Percentiles rank a stretch among this genome's conserved stretches.
Conservation (phyloP, 768 basidiomycete species). For the Heimioporus sp. region DNA sequence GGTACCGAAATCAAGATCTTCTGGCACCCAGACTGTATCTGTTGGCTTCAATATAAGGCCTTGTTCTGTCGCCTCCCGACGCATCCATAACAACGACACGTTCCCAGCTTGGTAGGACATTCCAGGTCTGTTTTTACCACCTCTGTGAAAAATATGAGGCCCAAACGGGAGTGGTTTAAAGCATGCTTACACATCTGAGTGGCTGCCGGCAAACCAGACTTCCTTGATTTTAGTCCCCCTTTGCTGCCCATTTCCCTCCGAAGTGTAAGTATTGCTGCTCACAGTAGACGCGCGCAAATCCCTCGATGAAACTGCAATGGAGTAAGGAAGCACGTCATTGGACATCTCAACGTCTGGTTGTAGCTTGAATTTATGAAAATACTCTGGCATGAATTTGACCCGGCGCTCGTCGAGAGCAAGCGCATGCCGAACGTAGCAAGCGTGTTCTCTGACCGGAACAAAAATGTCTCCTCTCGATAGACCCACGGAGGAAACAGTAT, state of each 20-base stretch:
- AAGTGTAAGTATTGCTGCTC: background rate
- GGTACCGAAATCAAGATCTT: too few relatives aligned
- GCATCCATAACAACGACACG: too few relatives aligned
- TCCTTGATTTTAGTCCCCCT: constrained; percentile 6
- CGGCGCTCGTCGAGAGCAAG: constrained; percentile 59
- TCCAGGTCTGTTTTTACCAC: too few relatives aligned
- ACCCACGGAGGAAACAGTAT: constrained; percentile 64
- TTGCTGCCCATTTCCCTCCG: background rate
- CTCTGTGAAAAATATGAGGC: too few relatives aligned
- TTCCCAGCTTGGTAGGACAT: too few relatives aligned
- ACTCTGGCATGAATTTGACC: constrained; percentile 51
- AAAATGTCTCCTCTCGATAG: constrained; percentile 39
- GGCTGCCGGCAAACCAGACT: too few relatives aligned
- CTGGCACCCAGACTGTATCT: too few relatives aligned
- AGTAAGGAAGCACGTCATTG: background rate
- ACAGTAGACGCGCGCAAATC: background rate
- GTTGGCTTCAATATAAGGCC: too few relatives aligned
- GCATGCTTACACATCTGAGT: constrained; percentile 31
- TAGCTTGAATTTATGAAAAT: constrained; percentile 28
- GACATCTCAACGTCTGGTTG: constrained; percentile 8
- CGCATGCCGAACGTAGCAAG: constrained; percentile 60
- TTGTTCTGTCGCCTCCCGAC: too few relatives aligned
- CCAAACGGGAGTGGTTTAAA: background rate
- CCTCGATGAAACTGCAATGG: background rate
- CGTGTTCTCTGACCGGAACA: constrained; percentile 50